phyloP scores from a whole-genome alignment of 352 stramenopile genomes.

The Phytophthora niederhauseri region DNA sequence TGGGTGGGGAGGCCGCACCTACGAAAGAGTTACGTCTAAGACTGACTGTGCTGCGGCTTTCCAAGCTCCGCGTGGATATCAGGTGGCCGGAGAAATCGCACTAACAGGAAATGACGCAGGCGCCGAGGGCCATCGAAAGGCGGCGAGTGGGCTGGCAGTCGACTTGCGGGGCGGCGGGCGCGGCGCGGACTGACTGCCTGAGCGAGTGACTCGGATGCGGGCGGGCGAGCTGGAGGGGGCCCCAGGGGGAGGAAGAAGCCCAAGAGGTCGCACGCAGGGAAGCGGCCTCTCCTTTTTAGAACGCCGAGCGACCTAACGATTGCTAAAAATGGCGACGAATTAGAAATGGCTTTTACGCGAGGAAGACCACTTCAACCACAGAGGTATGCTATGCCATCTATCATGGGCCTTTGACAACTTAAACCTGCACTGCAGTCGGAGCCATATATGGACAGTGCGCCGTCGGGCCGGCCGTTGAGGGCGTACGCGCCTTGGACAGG shows the following conservation, averaged over 20 bases:
- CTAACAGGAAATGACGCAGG: neutral
- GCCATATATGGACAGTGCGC: slow-evolving; percentile 17
- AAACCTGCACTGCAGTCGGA: neutral
- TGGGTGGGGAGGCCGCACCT: neutral
- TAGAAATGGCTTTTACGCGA: slow-evolving; percentile 12
- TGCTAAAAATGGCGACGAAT: slow-evolving; percentile 29
- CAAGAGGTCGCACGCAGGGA: slow-evolving; percentile 22
- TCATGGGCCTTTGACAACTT: slow-evolving; percentile 2
- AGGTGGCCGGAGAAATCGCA: slow-evolving; percentile 14
- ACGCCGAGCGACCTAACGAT: slow-evolving; percentile 3
- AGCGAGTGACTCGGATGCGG: neutral
- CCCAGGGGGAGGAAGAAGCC: slow-evolving; percentile 6
- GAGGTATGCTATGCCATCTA: neutral
- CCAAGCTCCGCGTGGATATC: slow-evolving; percentile 26
- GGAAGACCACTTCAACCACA: slow-evolving; percentile 11
- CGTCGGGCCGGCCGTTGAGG: slow-evolving; percentile 7
- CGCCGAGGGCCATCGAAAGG: slow-evolving; percentile 18
- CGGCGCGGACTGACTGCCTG: slow-evolving; percentile 8
- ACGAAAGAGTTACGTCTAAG: neutral
- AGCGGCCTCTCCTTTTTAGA: slow-evolving; percentile 28
- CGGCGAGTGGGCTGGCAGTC: neutral
- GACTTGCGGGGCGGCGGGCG: slow-evolving; percentile 8
- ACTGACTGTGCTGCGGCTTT: slow-evolving; percentile 24
- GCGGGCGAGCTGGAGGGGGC: neutral
- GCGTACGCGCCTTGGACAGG: slow-evolving; percentile 11